Base-by-base conservation (phyloP, 495 filamentous ascomycete genomes). In the Hypoxylon cercidicola region DNA sequence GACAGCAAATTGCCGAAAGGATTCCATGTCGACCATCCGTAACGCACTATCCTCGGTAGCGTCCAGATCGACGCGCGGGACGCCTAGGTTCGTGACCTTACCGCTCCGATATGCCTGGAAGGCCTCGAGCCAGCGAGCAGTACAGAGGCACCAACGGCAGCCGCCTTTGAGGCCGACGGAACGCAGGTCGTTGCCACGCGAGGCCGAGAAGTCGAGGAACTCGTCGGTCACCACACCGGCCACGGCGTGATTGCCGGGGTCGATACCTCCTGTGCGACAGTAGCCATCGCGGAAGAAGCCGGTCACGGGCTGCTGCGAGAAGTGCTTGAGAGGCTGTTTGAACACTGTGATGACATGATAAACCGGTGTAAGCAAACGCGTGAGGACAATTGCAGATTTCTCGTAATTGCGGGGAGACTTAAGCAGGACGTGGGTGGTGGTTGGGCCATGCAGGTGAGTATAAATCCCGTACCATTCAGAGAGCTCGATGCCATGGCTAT, bases 281-380 rank as follows among this genome's bases (percentile, higher is more conserved):
- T 85, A 89, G 2, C 86, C 87, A 55, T 84, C 84, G 20, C 87
- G 81, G 57, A 82, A 79, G 75, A 78, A 88, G 23, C 87, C 87
- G 3, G 85, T 88, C 69, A 84, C 72, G 1, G 87, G 87, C 32
- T 77, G 71, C 34, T 81, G 78, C 54, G 81, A 83, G 77, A 87
- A 87, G 53, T 83, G 70, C 25, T 74, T 73, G 16, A 88, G 79
- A 9, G 86, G 86, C 48, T 82, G 78, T 41, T 81, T 80, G 72
- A 86, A 80, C 47, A 89, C 85, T 85, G 72, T 11, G 25, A 47
- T 34, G 37, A 25, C 37, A 28, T 21, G 32, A 48, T 48, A 18
- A 37, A 8, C 20, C 37, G 15, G 37, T 50, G 55, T 45, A 43
- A 54, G 55, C 34, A 43, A 45, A 47, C 34, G 9, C 19, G 41